Base-by-base conservation (phyloP, 1,284 basidiomycete genomes). In the Butyriboletus appendiculatus region DNA sequence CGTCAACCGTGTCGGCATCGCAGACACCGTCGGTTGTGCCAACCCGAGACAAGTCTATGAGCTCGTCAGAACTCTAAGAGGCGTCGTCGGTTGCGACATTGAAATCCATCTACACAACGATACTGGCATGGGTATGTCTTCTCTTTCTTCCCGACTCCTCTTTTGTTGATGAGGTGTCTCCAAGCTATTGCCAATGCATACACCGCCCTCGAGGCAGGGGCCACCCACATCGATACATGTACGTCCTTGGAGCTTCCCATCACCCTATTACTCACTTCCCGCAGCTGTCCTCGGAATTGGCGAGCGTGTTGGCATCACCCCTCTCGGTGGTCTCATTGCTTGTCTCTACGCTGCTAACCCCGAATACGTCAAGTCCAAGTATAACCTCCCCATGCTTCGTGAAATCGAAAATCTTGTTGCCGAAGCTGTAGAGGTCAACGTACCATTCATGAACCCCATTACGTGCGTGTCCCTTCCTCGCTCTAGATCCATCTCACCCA, bases 21-120 rank as follows among this genome's bases (percentile, higher is more conserved):
- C 97, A 35, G 97, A 99, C 75, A 99, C 97, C 14, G 97, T 99
- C 62, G 97, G 97, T 48, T 98, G 96, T 68, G 97, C 97, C 55
- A 98, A 98, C 80, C 96, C 97, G 15, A 82, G 97, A 67, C 97
- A 99, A 73, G 97, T 99, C 8, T 99, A 99, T 75, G 97, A 99
- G 57, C 88, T 99, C 62, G 95, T 99, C 62, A 84, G 97, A 60
- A 99, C 97, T 10, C 82, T 99, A 40, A 83, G 97, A 59, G 94
- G 97, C 56, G 97, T 99, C 51, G 95, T 98, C 59, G 85, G 82
- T 56, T 97, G 96, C 71, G 95, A 99, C 72, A 99, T 99, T 63
- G 97, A 99, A 75, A 88, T 96, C 59, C 97, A 99, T 76, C 84
- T 99, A 69, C 97, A 99, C 81, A 98, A 99, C 73, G 97, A 99